Percentiles rank a stretch among this genome's conserved stretches.
These are phyloP conservation scores for Yamadazyma tumulicola DNA, from an alignment of 805 yeast species.

Conservation along the genomic window DNA sequence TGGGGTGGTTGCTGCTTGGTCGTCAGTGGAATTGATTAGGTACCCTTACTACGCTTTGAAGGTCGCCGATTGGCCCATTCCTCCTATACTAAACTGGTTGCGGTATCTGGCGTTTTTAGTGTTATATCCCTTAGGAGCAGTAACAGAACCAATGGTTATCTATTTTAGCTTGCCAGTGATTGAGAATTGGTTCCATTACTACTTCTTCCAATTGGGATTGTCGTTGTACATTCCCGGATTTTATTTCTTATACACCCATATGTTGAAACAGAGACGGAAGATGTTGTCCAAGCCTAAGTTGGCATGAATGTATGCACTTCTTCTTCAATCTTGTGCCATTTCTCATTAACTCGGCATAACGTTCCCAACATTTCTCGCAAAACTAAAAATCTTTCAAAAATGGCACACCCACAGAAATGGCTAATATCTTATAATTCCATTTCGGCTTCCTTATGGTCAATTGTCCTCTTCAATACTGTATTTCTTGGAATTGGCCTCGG, in stretches of 20 bases:
- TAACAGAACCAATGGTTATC: conserved; percentile 25
- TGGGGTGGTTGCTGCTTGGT: conserved; percentile 26
- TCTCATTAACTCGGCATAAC: no score
- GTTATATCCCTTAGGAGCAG: conserved; percentile 29
- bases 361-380: not conserved
- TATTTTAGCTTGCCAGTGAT: conserved; percentile 17
- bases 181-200: conserved; percentile 14
- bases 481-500: conserved; percentile 42
- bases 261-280: conserved; percentile 28
- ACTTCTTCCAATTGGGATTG: conserved; percentile 18
- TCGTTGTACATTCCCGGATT: conserved; percentile 33
- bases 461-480: conserved; percentile 37
- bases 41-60: conserved; percentile 26
- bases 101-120: conserved; percentile 27
- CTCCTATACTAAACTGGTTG: conserved; percentile 21
- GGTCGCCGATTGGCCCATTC: conserved; percentile 11
- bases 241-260: conserved; percentile 22
- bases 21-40: conserved; percentile 25
- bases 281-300: no score
- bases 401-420: conserved; percentile 28
- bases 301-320: no score
- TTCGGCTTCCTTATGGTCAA: conserved; percentile 41
- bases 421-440: conserved; percentile 40
- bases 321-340: no score
- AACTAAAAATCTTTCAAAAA: not conserved